phyloP scores from a whole-genome alignment of 257 asterid genomes.

The Henckelia pumila region DNA sequence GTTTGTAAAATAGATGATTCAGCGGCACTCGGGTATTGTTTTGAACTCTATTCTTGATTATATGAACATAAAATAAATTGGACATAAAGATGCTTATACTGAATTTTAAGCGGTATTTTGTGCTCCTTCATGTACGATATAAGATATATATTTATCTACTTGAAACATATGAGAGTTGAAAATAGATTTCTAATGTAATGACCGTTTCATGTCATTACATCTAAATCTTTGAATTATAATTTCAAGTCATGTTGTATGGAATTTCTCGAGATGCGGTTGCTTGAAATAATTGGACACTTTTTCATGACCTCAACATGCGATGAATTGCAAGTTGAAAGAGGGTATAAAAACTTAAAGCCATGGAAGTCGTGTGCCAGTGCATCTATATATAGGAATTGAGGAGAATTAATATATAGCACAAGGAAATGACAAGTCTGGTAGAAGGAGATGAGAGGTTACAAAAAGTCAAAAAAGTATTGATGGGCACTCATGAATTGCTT shows the following conservation, averaged over 20 bases:
- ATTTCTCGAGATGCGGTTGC: neutral
- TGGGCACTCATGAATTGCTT: neutral
- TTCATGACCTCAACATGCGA: neutral
- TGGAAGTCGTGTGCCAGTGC: neutral
- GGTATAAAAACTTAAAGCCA: too few species aligned
- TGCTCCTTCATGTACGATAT: neutral
- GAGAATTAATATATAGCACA: neutral
- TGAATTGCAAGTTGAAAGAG: too few species aligned
- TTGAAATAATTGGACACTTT: neutral
- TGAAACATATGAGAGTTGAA: neutral
- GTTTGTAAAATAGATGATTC: constrained; percentile 29
- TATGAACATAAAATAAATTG: constrained; percentile 1
- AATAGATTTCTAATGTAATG: neutral
- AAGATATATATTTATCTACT: too few species aligned
- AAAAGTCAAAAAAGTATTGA: neutral
- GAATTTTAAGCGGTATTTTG: neutral
- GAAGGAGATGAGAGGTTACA: neutral
- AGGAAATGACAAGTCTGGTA: neutral
- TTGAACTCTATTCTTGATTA: constrained; percentile 1
- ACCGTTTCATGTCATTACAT: neutral
- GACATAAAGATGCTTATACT: neutral
- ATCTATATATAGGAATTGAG: neutral
- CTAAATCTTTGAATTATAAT: too few species aligned
- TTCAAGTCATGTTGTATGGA: neutral
- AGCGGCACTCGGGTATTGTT: constrained; percentile 15